Conservation (phyloP, 345 rosid species). For the Murraya paniculata region DNA sequence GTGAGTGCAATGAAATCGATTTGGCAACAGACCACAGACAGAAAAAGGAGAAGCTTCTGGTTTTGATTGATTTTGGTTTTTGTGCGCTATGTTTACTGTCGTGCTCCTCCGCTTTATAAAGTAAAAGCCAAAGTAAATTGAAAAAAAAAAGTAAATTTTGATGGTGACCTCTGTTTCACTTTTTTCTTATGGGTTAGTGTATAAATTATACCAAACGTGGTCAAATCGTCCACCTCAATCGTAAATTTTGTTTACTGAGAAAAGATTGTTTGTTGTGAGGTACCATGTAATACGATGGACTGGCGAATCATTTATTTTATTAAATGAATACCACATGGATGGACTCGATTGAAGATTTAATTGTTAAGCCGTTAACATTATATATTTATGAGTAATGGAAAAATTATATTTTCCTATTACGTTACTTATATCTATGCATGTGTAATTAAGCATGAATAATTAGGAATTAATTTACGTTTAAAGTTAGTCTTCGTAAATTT, state of each 20-base stretch:
- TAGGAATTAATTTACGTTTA: no score
- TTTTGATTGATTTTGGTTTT: background rate
- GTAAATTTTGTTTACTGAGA: background rate
- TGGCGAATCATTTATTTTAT: background rate
- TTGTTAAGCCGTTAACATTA: no score
- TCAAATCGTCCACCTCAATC: background rate
- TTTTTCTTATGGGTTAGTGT: background rate
- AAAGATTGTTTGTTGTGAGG: background rate
- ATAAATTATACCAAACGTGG: background rate
- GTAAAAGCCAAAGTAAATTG: background rate
- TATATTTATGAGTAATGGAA: no score
- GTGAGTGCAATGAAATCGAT: background rate
- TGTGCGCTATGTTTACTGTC: background rate
- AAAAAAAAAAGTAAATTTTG: background rate
- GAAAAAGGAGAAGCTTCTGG: conserved; percentile 21
- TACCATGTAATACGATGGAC: background rate
- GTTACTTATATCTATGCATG: no score
- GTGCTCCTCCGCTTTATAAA: background rate
- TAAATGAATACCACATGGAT: no score
- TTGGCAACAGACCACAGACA: conserved; percentile 8
- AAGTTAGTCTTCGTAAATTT: no score
- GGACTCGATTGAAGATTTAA: no score
- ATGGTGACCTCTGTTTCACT: background rate
- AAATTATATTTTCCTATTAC: no score
- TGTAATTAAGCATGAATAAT: no score